Evolutionary conservation across 352 stramenopile species (phyloP).

Genomic region (Bremia lactucae): DNA sequence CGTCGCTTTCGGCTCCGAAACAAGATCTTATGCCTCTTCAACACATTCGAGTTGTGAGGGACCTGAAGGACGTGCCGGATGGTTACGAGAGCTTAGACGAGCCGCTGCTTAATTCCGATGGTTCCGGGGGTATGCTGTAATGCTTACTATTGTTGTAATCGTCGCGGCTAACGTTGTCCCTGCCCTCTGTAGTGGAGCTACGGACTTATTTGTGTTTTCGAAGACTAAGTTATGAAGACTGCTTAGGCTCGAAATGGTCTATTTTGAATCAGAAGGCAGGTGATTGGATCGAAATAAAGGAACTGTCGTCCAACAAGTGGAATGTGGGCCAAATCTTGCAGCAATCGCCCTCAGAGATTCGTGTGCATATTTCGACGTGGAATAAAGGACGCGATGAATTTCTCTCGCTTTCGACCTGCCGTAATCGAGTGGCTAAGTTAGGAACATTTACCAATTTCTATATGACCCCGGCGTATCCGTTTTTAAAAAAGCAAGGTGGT

Average conservation of each 20-base stretch:
- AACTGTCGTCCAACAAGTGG: constrained; percentile 70
- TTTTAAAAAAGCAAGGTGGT: constrained; percentile 57
- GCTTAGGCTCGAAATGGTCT: constrained; percentile 56
- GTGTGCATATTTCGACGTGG: constrained; percentile 60
- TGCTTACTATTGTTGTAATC: not conserved
- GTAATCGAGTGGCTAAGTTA: constrained; percentile 55
- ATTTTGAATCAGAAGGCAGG: constrained; percentile 53
- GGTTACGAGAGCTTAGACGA: constrained; percentile 45
- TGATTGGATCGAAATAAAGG: constrained; percentile 77
- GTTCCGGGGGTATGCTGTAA: constrained; percentile 22
- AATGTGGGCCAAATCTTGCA: constrained; percentile 62
- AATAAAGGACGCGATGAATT: constrained; percentile 63
- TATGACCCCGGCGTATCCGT: constrained; percentile 71
- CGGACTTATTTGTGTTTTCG: constrained; percentile 65
- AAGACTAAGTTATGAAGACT: constrained; percentile 52
- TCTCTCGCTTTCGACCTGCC: constrained; percentile 42
- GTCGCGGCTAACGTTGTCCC: constrained; percentile 6
- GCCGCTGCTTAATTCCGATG: constrained; percentile 33
- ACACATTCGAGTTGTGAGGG: constrained; percentile 65
- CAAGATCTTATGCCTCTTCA: constrained; percentile 46
- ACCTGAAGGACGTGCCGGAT: constrained; percentile 55
- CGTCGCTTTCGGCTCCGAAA: constrained; percentile 3
- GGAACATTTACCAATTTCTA: constrained; percentile 68
- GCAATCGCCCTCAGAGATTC: constrained; percentile 51
- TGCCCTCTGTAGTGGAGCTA: constrained; percentile 28